Conservation (phyloP, 129 eudicot species). For the Flaveria ramosissima region DNA sequence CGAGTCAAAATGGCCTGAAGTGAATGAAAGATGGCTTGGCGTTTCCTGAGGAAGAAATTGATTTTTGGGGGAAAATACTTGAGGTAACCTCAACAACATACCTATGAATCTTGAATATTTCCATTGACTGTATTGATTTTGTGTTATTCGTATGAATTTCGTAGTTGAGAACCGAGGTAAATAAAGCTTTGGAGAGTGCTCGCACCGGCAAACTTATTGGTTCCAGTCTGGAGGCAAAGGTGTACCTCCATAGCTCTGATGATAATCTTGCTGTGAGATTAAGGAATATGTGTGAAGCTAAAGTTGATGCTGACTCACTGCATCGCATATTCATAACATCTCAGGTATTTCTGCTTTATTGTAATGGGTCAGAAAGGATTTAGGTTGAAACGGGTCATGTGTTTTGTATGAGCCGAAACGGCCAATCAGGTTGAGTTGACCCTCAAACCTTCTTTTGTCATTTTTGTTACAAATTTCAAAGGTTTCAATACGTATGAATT, state of each 20-base stretch:
- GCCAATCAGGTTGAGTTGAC: not conserved
- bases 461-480: too few species aligned
- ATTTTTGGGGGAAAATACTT: conserved; percentile 79
- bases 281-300: conserved; percentile 57
- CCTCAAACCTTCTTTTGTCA: too few species aligned
- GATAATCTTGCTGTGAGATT: conserved; percentile 50
- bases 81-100: conserved; percentile 54
- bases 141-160: conserved; percentile 22
- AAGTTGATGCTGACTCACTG: conserved; percentile 72
- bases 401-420: not conserved
- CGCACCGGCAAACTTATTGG: conserved; percentile 84
- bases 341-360: conserved; percentile 57
- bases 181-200: conserved; percentile 79
- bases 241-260: conserved; percentile 66
- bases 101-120: not conserved
- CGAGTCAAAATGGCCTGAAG: conserved; percentile 83
- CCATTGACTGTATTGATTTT: not conserved
- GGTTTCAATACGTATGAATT: not conserved
- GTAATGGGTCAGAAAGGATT: not conserved
- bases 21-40: conserved; percentile 66
- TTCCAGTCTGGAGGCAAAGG: conserved; percentile 96
- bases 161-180: conserved; percentile 98
- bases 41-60: conserved; percentile 64
- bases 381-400: not conserved
- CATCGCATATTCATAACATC: conserved; percentile 91